These are phyloP conservation scores for Nicotiana sylvestris DNA, from an alignment of 257 asterid species.

Conservation along the genomic window DNA sequence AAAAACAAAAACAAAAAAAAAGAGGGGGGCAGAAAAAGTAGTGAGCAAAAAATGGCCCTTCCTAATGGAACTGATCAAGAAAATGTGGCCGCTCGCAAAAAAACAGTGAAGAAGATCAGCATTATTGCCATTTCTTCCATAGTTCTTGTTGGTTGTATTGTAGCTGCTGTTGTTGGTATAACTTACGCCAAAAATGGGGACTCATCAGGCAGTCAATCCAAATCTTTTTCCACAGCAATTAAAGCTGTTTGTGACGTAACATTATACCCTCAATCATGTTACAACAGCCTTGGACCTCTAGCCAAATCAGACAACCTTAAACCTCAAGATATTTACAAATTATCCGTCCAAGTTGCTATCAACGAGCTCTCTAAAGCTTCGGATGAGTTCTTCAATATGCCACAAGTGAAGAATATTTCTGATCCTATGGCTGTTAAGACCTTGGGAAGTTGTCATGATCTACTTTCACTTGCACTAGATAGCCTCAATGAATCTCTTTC, in stretches of 20 bases:
- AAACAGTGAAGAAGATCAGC: conserved; percentile 2
- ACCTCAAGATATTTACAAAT: conserved; percentile 36
- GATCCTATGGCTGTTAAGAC: conserved; percentile 31
- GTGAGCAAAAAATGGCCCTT: background rate
- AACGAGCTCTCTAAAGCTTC: conserved; percentile 33
- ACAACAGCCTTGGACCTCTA: conserved; percentile 30
- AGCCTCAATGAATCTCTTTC: conserved; percentile 24
- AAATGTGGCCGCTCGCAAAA: background rate
- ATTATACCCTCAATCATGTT: conserved; percentile 39
- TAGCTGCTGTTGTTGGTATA: conserved; percentile 18
- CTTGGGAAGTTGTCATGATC: conserved; percentile 33
- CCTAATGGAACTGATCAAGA: conserved; percentile 2
- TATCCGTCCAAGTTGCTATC: conserved; percentile 39
- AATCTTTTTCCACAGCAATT: conserved; percentile 13
- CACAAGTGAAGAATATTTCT: conserved; percentile 14
- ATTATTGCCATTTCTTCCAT: conserved; percentile 12
- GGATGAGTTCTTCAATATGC: background rate
- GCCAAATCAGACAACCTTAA: conserved; percentile 22
- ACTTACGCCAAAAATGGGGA: background rate
- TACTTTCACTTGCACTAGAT: conserved; percentile 37
- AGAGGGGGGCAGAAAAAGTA: background rate
- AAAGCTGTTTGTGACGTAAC: conserved; percentile 34
- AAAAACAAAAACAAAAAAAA: too few species aligned
- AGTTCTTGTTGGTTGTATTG: conserved; percentile 16
- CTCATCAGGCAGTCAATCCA: background rate